phyloP scores from a whole-genome alignment of 805 yeast genomes.

The Myxozyma geophila region DNA sequence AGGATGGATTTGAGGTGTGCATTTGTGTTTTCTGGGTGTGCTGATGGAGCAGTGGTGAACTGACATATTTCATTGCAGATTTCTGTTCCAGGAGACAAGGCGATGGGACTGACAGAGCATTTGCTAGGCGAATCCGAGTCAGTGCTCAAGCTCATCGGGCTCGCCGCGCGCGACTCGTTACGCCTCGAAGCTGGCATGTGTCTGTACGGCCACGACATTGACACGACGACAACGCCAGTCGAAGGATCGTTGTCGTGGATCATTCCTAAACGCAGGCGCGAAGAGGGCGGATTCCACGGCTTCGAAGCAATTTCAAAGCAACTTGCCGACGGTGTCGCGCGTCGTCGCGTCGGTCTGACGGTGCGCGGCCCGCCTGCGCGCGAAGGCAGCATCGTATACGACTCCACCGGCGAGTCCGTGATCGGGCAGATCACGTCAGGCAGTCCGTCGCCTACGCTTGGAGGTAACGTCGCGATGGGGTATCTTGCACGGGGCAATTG shows the following conservation, averaged over 20 bases:
- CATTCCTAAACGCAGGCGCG: constrained; percentile 78
- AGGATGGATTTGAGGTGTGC: constrained; percentile 94
- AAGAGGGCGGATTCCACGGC: constrained; percentile 71
- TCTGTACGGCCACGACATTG: constrained; percentile 89
- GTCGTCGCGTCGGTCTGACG: constrained; percentile 71
- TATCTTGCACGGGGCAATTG: constrained; percentile 58
- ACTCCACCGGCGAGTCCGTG: constrained; percentile 8
- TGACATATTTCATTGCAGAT: constrained; percentile 38
- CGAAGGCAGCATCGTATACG: constrained; percentile 41
- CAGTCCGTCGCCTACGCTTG: constrained; percentile 68
- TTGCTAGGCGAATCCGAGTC: constrained; percentile 57
- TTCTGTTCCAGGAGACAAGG: constrained; percentile 44
- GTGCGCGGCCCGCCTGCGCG: constrained; percentile 93
- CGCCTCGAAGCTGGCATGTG: constrained; percentile 99
- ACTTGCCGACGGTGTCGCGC: constrained; percentile 56
- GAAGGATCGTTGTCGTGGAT: constrained; percentile 92
- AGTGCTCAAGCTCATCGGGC: constrained; percentile 81
- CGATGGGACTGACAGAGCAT: constrained; percentile 62
- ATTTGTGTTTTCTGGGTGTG: constrained; percentile 49
- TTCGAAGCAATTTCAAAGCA: constrained; percentile 69
- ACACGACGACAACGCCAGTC: constrained; percentile 78
- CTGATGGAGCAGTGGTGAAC: neutral
- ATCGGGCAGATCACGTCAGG: constrained; percentile 65
- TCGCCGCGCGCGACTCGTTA: constrained; percentile 97
- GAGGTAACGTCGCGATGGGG: constrained; percentile 87